Evolutionary conservation across 1,284 basidiomycete species (phyloP), one percentile per base, ranked within the genome.

Genomic region (Pseudozyma sp.): DNA sequence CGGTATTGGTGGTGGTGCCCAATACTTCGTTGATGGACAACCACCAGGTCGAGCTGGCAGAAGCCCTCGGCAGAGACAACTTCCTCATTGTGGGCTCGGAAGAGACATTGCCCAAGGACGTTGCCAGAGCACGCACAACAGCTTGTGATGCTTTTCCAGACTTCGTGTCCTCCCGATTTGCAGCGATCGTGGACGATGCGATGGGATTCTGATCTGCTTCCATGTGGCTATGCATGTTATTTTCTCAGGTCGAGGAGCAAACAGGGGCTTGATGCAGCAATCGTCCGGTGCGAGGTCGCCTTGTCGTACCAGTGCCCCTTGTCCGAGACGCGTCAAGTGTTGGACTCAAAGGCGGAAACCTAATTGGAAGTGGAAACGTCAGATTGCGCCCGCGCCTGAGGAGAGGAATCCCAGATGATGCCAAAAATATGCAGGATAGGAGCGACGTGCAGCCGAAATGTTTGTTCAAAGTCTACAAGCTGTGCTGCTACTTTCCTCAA

Each of bases 11-110:
- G 69, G 92, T 93, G 13, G 90, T 97, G 1, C 94, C 94, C 11
- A 99, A 99, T 82, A 87, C 90, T 34, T 90, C 91, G 2, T 86
- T 99, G 48, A 89, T 96, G 85, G 92, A 97, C 85, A 92, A 97
- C 84, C 96, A 99, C 81, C 96, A 99, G 86, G 87, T 90, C 46
- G 94, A 99, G 81, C 87, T 99, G 6, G 94, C 96, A 0, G 85
- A 88, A 44, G 90, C 90, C 16, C 87, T 98, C 24, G 70, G 47
- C 0, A n/a, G 44, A 8, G 63, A 67, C 16, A 51, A 49, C 6
- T 75, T 60, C 31, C 47, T 75, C 11, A 17, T 63, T 13, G 67
- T 52, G 4, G 63, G 60, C 10, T 54, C 57, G n/a, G 66, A 69
- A 43, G 71, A 31, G 8, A 58, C 61, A 5, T n/a, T 73, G 39